Percentiles rank a stretch among this genome's conserved stretches.
Evolutionary conservation across 768 basidiomycete species (phyloP).

Genomic region (Calocera viscosa): DNA sequence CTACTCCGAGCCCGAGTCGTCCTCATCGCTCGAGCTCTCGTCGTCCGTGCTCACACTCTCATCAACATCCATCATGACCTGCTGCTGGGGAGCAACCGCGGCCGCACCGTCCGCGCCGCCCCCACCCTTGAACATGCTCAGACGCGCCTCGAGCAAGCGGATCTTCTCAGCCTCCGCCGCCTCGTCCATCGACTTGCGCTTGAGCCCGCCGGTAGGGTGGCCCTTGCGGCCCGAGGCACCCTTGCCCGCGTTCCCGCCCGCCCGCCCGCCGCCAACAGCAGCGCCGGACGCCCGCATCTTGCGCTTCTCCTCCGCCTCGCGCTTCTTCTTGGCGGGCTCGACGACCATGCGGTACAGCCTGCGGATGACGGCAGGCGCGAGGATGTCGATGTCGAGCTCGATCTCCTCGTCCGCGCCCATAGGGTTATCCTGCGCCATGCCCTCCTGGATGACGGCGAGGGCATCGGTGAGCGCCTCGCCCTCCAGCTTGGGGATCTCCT

Average conservation of each 20-base stretch:
- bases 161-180: conserved; percentile 94
- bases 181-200: conserved; percentile 95
- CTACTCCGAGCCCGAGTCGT: conserved; percentile 16
- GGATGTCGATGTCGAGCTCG: conserved; percentile 89
- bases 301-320: conserved; percentile 30
- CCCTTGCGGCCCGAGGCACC: conserved; percentile 20
- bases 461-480: conserved; percentile 75
- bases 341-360: conserved; percentile 94
- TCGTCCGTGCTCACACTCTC: conserved; percentile 21
- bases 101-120: conserved; percentile 26
- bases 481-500: conserved; percentile 79
- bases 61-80: conserved; percentile 17
- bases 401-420: conserved; percentile 60
- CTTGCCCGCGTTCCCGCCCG: conserved; percentile 19
- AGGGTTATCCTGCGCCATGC: conserved; percentile 42
- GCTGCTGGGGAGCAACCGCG: background rate
- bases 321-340: conserved; percentile 36
- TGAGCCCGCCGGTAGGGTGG: conserved; percentile 59
- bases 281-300: conserved; percentile 10
- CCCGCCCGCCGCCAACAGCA: conserved; percentile 18
- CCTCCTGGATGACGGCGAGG: conserved; percentile 89
- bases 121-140: conserved; percentile 49
- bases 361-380: conserved; percentile 75
- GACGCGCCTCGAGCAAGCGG: conserved; percentile 73
- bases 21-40: conserved; percentile 23